Base-by-base conservation (phyloP, 495 filamentous ascomycete genomes). In the Aspergillus haitiensis region DNA sequence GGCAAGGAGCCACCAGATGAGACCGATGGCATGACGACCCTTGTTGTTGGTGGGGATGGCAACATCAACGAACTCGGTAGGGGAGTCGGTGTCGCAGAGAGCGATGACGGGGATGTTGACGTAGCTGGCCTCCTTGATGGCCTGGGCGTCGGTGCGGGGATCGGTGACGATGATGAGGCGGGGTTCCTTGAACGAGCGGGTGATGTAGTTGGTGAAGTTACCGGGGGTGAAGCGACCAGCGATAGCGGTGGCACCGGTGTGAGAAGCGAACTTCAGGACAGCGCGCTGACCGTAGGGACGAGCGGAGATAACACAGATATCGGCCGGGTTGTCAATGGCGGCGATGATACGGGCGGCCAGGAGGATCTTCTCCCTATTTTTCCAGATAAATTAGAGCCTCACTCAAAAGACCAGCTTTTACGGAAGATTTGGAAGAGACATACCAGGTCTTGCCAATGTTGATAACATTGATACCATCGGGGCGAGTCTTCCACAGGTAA, bases 121-220 rank as follows among this genome's bases (percentile, higher is more conserved):
- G 82, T 98, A 98, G 67, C 86, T 90, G 70, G 94, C 95, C 84
- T 98, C 94, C 86, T 98, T 98, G 88, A 98, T 98, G 72, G 94
- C 94, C 85, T 98, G 94, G 72, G 95, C 89, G 69, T 98, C 94
- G 82, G 95, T 98, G 82, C 95, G 95, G 69, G 94, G 94, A 77
- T 98, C 94, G 78, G 94, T 98, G 73, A 98, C 94, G 76, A 98
- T 86, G 85, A 98, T 98, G 69, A 98, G 86, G 75, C 94, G 95
- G 72, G 94, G 94, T 83, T 98, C 94, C 88, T 97, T 98, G 90
- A 98, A 98, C 70, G 94, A 97, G 74, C 94, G 95, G 77, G 94
- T 98, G 88, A 97, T 98, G 90, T 98, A 98, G 84, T 98, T 98
- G 85, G 94, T 98, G 89, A 98, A 98, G 78, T 95, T 97, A 85